Percentiles rank a stretch among this genome's conserved stretches.
Conservation (phyloP, 345 rosid genomes). For the Salix purpurea region DNA sequence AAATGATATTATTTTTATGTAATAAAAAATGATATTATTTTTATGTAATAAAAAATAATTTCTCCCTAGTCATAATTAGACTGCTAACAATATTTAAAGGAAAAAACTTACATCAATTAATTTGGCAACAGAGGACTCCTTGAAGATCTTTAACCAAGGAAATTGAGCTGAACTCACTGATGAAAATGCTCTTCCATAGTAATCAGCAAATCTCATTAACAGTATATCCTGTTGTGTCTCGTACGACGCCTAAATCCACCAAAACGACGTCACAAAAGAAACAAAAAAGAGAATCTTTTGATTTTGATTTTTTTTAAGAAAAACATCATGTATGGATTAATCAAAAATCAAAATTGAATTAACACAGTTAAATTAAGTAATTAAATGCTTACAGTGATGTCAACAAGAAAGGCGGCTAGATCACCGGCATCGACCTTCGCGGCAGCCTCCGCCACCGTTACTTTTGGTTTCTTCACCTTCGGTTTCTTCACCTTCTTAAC, state of each 20-base stretch:
- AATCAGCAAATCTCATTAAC: slow-evolving; percentile 67
- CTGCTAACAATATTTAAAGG: not conserved
- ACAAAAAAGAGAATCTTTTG: not conserved
- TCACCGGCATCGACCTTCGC: slow-evolving; percentile 51
- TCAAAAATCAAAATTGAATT: too few species aligned
- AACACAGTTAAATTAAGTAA: not conserved
- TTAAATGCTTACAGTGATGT: slow-evolving; percentile 32
- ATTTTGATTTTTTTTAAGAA: not conserved
- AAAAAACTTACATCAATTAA: slow-evolving; percentile 44
- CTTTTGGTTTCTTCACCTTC: slow-evolving; percentile 67
- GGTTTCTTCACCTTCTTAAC: slow-evolving; percentile 57
- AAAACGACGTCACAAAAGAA: slow-evolving; percentile 1
- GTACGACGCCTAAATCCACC: slow-evolving; percentile 37
- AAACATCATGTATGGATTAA: not conserved
- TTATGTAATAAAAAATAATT: not conserved
- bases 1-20: not conserved
- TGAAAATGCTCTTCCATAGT: slow-evolving; percentile 57
- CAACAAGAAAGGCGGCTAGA: slow-evolving; percentile 51
- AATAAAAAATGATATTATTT: not conserved
- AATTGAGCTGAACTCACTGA: slow-evolving; percentile 50
- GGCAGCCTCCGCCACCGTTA: slow-evolving; percentile 61
- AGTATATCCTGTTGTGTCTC: slow-evolving; percentile 53
- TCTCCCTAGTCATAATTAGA: not conserved
- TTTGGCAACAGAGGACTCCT: slow-evolving; percentile 49
- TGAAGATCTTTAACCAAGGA: slow-evolving; percentile 61